phyloP scores from a whole-genome alignment of 805 yeast species.

The Pichia californica region DNA sequence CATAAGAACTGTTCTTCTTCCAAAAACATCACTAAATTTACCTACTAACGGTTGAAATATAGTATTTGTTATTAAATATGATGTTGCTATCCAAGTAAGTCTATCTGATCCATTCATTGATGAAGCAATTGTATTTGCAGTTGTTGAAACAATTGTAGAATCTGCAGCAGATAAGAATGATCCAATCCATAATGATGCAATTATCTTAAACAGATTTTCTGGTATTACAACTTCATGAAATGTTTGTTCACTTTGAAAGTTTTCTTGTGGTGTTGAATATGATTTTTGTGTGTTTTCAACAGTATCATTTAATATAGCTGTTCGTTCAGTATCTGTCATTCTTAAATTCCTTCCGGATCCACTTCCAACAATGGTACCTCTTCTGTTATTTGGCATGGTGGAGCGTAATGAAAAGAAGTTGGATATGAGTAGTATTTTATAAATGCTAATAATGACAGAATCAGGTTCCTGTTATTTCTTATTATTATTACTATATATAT shows the following conservation, averaged over 20 bases:
- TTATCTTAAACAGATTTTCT: constrained; percentile 15
- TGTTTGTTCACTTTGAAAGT: constrained; percentile 9
- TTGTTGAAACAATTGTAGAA: constrained; percentile 54
- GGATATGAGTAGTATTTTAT: too few relatives aligned
- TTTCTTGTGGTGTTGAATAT: constrained; percentile 8
- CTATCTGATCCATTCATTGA: constrained; percentile 46
- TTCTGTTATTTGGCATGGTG: too few relatives aligned
- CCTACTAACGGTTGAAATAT: constrained; percentile 75
- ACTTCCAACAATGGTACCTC: too few relatives aligned
- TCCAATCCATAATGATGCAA: constrained; percentile 37
- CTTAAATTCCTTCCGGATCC: too few relatives aligned
- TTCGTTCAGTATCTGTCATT: constrained; percentile 5
- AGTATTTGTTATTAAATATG: constrained; percentile 60
- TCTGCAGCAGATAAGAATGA: constrained; percentile 51
- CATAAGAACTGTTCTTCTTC: constrained; percentile 42
- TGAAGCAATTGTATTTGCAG: constrained; percentile 52
- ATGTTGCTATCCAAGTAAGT: constrained; percentile 67
- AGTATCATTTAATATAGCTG: constrained; percentile 6
- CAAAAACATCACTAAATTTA: constrained; percentile 58
- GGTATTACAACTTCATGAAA: constrained; percentile 19
- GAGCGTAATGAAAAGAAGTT: too few relatives aligned
- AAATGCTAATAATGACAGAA: too few relatives aligned
- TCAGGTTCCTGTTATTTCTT: too few relatives aligned
- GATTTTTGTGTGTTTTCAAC: constrained; percentile 1
- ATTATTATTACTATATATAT: too few relatives aligned